Conservation (phyloP, 495 filamentous ascomycete genomes). For the Xylaria venustula region DNA sequence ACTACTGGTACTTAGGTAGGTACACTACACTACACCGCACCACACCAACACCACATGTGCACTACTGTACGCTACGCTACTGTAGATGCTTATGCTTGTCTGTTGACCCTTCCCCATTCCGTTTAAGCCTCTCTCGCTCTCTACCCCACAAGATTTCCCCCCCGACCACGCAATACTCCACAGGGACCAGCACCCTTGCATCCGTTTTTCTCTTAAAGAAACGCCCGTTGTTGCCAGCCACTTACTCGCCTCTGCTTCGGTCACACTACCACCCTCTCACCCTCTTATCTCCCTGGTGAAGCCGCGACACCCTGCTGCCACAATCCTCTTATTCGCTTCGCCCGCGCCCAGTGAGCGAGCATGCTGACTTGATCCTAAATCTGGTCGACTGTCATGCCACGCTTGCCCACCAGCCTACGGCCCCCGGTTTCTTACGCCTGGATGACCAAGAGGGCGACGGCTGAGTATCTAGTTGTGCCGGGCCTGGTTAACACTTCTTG, state of each 20-base stretch:
- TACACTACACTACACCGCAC: no score
- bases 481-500: constrained; percentile 4
- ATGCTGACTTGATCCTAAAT: constrained; percentile 6
- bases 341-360: constrained; percentile 8
- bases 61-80: no score
- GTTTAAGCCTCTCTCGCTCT: not conserved
- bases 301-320: constrained; percentile 3
- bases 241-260: constrained; percentile 1
- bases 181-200: constrained; percentile 1
- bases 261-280: not conserved
- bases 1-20: no score
- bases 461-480: constrained; percentile 27
- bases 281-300: constrained; percentile 15
- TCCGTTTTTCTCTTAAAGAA: not conserved
- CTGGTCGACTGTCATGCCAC: constrained; percentile 27
- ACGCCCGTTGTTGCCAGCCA: not conserved
- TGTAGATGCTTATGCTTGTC: no score
- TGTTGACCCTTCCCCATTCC: not conserved
- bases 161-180: constrained; percentile 5
- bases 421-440: constrained; percentile 27
- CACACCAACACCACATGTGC: no score
- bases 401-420: constrained; percentile 18
- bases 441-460: constrained; percentile 24
- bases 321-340: not conserved
- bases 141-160: constrained; percentile 8